These are phyloP conservation scores for Hypoxylon perforatum DNA, from an alignment of 495 filamentous ascomycete species.

Conservation along the genomic window DNA sequence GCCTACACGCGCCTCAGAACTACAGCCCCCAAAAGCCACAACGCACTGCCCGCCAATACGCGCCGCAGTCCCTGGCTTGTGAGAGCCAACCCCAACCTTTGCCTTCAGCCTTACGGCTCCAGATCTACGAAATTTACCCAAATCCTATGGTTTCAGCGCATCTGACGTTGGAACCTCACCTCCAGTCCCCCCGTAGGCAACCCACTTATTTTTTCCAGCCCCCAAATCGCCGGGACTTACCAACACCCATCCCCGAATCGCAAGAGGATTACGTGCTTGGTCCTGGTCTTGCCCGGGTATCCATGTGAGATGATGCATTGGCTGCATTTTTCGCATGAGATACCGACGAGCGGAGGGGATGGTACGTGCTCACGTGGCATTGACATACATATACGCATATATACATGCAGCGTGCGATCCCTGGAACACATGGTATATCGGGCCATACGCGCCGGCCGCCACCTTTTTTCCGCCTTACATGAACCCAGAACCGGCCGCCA, in stretches of 20 bases:
- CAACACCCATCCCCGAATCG: neutral
- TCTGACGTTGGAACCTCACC: neutral
- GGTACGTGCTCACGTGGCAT: neutral
- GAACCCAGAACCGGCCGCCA: too few relatives aligned
- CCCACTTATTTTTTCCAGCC: neutral
- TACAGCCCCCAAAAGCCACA: slow-evolving; percentile 20
- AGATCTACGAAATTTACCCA: slow-evolving; percentile 10
- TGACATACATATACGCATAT: too few relatives aligned
- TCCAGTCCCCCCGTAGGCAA: neutral
- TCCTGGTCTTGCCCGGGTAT: too few relatives aligned
- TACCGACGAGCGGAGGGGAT: neutral
- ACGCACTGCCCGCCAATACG: slow-evolving; percentile 12
- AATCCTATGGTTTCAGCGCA: slow-evolving; percentile 11
- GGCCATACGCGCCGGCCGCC: neutral
- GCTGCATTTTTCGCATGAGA: neutral
- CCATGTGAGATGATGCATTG: neutral
- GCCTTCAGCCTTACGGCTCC: slow-evolving; percentile 30
- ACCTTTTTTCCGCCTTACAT: too few relatives aligned
- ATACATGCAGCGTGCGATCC: neutral
- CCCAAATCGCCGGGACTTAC: neutral
- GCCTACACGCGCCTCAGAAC: neutral
- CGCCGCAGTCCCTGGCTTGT: neutral
- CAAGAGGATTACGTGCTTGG: neutral
- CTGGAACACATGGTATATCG: neutral
- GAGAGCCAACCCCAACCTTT: slow-evolving; percentile 14